Evolutionary conservation across 345 rosid genomes (phyloP), one percentile per base, ranked within the genome.

Genomic region (Angophora floribunda): DNA sequence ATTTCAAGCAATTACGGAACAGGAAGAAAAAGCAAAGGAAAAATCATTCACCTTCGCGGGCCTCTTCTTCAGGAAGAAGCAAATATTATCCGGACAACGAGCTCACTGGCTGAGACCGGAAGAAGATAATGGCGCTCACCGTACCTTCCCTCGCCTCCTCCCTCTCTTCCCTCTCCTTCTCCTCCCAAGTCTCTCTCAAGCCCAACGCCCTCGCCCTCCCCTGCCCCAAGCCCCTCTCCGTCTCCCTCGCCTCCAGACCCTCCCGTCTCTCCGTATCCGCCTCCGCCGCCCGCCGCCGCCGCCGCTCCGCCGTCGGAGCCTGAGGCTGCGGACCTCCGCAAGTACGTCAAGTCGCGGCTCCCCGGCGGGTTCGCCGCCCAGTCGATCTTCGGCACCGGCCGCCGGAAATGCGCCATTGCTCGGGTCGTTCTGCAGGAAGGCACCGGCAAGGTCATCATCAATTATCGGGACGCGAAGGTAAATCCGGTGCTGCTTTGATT

Each of bases 281-380:
- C 80, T 87, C 97, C 22, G 97, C 93, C 12, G 94, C n/a, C 95
- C 55, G 87, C 92, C 36, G 91, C 92, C 4, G 30, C 95, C 67
- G 87, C 92, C 30, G 90, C 92, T 2, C 36, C 92, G 24, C 91
- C 92, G 7, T 30, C 70, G 17, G 97, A 93, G 70, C 84, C 91
- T 28, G 95, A 92, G 75, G 89, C 92, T 13, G 87, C 89, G 5
- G 95, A 95, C 89, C 93, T 98, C 85, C 91, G 93, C 91, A 95
- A 95, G 61, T 93, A 94, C 86, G 98, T 98, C 28, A 98, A 97
- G 89, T 92, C 97, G n/a, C 90, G 98, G 87, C 97, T 96, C 15
- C 99, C 98, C 2, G 99, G 97, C 51, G 99, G 99, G 22, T 96
- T 98, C 90, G 97, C 99, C 11, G 98, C 98, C 32, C 99, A 98